Conservation (phyloP, 2,329 filamentous ascomycete species). For the Cercospora sp. region DNA sequence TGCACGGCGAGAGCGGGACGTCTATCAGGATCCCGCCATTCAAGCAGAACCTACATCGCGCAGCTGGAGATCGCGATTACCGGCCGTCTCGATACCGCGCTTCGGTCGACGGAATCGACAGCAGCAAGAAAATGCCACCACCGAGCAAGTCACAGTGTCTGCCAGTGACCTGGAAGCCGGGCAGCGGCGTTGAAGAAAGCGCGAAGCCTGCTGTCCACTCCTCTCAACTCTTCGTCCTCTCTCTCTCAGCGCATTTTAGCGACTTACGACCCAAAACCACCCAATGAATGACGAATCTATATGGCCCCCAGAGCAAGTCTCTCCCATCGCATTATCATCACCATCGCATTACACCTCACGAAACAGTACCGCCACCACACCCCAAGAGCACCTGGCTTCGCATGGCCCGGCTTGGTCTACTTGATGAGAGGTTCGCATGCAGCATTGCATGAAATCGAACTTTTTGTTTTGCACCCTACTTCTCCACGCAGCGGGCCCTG, state of each 20-base stretch:
- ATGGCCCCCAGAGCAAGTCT: not conserved
- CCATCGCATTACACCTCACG: not conserved
- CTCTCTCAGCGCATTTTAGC: not conserved
- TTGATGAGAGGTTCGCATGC: no score
- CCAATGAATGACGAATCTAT: not conserved
- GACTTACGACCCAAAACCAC: not conserved
- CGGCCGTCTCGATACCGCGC: slow-evolving; percentile 29
- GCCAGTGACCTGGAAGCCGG: slow-evolving; percentile 37
- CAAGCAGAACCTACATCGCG: slow-evolving; percentile 17
- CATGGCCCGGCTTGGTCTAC: no score
- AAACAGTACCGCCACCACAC: not conserved
- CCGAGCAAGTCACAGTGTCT: slow-evolving; percentile 26
- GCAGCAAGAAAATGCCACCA: slow-evolving; percentile 23
- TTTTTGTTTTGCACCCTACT: not conserved
- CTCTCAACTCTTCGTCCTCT: not conserved
- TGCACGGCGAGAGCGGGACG: slow-evolving; percentile 8
- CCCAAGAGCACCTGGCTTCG: no score
- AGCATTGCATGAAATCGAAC: no score
- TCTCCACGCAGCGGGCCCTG: not conserved
- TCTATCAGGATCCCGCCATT: slow-evolving; percentile 12
- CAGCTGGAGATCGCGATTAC: slow-evolving; percentile 32
- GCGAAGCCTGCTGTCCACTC: not conserved
- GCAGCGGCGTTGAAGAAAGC: slow-evolving; percentile 19
- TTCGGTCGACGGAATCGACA: slow-evolving; percentile 31
- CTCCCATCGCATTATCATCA: not conserved